Conservation (phyloP, 1,284 basidiomycete species). For the Microbotryomycetes sp. region DNA sequence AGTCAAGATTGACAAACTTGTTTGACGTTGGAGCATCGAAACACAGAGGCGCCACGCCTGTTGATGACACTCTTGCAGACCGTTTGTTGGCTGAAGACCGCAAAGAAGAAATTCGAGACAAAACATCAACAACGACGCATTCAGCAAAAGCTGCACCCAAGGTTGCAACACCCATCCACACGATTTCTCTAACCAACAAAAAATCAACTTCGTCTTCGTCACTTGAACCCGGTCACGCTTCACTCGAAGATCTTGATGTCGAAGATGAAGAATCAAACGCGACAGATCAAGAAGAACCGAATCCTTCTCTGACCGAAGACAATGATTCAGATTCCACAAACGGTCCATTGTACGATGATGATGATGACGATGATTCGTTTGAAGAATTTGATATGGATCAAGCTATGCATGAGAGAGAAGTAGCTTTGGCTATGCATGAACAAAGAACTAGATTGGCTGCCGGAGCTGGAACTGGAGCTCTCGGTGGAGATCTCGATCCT, state of each 20-base stretch:
- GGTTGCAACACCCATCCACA: constrained; percentile 20
- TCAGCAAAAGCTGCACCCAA: background rate
- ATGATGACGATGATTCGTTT: constrained; percentile 16
- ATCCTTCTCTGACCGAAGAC: constrained; percentile 7
- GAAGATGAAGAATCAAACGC: constrained; percentile 7
- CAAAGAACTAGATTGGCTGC: constrained; percentile 30
- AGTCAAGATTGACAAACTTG: constrained; percentile 10
- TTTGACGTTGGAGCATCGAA: background rate
- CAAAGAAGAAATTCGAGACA: background rate
- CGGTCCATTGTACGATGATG: constrained; percentile 1
- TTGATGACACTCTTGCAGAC: background rate
- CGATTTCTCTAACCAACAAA: constrained; percentile 19
- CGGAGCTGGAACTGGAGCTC: constrained; percentile 32
- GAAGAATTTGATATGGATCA: constrained; percentile 36
- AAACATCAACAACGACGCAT: constrained; percentile 5
- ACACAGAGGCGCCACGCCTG: background rate
- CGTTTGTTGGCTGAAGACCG: background rate
- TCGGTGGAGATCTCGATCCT: constrained; percentile 24
- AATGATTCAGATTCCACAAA: constrained; percentile 2
- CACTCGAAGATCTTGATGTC: constrained; percentile 9
- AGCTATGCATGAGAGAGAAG: constrained; percentile 33
- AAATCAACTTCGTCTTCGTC: constrained; percentile 2
- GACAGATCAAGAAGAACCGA: background rate
- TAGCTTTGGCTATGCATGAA: constrained; percentile 34
- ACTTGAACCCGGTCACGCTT: constrained; percentile 13